Evolutionary conservation across 371 early-diverging fungal species (phyloP).

Genomic region (Mortierella polycephala): DNA sequence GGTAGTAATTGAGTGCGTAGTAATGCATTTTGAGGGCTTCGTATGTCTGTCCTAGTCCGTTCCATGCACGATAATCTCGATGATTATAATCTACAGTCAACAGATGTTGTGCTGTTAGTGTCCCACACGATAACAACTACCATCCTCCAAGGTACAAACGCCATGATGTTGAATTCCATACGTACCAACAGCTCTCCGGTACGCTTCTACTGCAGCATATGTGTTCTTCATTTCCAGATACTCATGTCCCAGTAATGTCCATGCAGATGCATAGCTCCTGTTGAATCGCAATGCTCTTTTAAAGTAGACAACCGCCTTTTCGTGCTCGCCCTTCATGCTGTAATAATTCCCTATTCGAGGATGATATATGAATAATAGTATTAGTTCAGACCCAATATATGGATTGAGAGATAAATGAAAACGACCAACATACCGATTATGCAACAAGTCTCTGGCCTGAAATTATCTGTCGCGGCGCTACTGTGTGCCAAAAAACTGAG

Average conservation of each 20-base stretch:
- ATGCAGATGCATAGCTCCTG: constrained; percentile 80
- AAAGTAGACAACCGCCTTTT: constrained; percentile 90
- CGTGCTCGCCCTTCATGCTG: constrained; percentile 78
- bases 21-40: constrained; percentile 84
- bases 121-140: background rate
- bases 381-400: background rate
- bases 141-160: background rate
- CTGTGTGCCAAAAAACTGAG: constrained; percentile 86
- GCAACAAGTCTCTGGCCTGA: constrained; percentile 89
- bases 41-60: constrained; percentile 92
- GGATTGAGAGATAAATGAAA: background rate
- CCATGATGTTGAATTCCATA: background rate
- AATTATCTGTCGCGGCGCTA: constrained; percentile 80
- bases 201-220: constrained; percentile 90
- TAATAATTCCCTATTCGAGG: constrained; percentile 85
- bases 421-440: constrained; percentile 66
- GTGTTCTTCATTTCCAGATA: constrained; percentile 92
- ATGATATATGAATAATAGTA: background rate
- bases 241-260: constrained; percentile 97
- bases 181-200: constrained; percentile 82
- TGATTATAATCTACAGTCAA: constrained; percentile 72
- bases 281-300: constrained; percentile 85
- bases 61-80: constrained; percentile 94
- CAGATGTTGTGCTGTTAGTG: background rate
- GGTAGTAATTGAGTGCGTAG: constrained; percentile 88